Conservation (phyloP, 345 rosid species). For the Eutrema japonicum region DNA sequence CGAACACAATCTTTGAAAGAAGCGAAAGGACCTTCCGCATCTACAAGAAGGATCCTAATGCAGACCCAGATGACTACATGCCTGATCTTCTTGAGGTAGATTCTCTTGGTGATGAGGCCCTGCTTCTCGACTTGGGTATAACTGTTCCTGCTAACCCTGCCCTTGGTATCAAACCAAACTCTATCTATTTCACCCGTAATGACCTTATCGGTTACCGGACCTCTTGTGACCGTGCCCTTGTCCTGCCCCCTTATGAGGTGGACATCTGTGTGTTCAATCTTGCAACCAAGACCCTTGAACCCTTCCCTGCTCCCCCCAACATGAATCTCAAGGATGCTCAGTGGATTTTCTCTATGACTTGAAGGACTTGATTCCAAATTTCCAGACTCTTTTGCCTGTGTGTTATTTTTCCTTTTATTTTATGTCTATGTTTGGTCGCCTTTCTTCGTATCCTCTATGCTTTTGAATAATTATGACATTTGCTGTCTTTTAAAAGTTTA, state of each 20-base stretch:
- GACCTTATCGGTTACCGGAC: no score
- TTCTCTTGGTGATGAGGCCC: slow-evolving; percentile 1
- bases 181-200: background rate
- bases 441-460: no score
- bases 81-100: background rate
- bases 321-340: slow-evolving; percentile 22
- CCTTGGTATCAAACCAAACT: slow-evolving; percentile 1
- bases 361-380: background rate
- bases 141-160: background rate
- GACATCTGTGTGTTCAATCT: slow-evolving; percentile 11
- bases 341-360: slow-evolving; percentile 1
- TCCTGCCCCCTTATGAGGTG: background rate
- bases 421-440: no score
- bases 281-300: background rate
- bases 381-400: no score
- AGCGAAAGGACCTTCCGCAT: background rate
- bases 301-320: background rate
- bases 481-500: no score
- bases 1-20: background rate
- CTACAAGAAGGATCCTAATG: background rate
- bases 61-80: background rate
- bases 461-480: no score
- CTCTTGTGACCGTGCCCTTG: no score
- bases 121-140: background rate
- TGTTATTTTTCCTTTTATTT: no score